These are phyloP conservation scores for Paracoccidioides lutzii DNA, from an alignment of 2,329 filamentous ascomycete genomes.

Conservation along the genomic window DNA sequence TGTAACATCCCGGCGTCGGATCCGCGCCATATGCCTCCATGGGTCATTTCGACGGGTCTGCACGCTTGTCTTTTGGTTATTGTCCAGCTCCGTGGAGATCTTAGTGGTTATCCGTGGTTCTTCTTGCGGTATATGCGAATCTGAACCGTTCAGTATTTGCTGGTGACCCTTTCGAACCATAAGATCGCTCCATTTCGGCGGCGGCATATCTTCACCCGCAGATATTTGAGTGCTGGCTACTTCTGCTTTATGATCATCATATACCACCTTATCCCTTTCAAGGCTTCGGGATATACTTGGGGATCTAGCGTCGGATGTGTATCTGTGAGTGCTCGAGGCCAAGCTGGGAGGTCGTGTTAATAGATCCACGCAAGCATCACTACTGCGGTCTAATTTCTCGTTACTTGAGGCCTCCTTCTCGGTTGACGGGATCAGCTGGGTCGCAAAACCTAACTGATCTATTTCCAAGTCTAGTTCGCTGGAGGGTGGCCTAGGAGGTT, in stretches of 20 bases:
- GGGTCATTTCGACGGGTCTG: constrained; percentile 5
- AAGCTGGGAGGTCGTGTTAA: not conserved
- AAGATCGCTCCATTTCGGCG: not conserved
- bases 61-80: not conserved
- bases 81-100: not conserved
- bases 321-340: not conserved
- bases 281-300: not conserved
- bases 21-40: constrained; percentile 20
- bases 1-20: constrained; percentile 31
- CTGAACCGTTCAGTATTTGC: no score
- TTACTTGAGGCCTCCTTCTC: not conserved
- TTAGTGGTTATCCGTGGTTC: not conserved
- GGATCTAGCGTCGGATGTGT: not conserved
- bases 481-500: not conserved
- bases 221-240: not conserved
- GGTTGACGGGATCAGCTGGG: not conserved
- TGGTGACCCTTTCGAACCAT: not conserved
- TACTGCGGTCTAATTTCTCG: not conserved
- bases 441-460: not conserved
- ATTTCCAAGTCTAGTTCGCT: not conserved
- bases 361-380: not conserved
- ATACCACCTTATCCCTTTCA: not conserved
- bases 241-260: not conserved
- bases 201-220: not conserved
- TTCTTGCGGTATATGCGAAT: not conserved